Percentiles rank a stretch among this genome's conserved stretches.
phyloP scores from a whole-genome alignment of 2,329 filamentous ascomycete genomes.

The Grosmannia huntii region DNA sequence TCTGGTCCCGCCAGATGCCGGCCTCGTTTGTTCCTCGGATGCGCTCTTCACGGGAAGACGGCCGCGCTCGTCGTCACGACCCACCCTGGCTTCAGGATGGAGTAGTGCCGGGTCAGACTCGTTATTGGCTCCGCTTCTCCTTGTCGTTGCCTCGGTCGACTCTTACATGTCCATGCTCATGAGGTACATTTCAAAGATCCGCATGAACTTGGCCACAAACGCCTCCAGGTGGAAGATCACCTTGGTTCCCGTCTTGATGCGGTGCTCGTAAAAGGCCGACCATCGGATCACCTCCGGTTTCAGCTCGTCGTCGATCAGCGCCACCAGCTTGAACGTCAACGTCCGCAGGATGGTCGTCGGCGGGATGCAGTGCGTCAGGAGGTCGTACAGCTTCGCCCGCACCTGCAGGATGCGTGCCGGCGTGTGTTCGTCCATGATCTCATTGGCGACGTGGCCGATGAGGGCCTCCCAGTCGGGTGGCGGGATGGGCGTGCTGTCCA shows the following conservation, averaged over 20 bases:
- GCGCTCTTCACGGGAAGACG: neutral
- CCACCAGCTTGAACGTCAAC: conserved; percentile 83
- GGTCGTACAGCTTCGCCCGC: conserved; percentile 87
- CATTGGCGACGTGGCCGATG: conserved; percentile 76
- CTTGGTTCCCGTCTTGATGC: conserved; percentile 83
- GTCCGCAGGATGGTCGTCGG: conserved; percentile 90
- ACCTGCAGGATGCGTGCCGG: conserved; percentile 79
- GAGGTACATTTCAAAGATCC: conserved; percentile 78
- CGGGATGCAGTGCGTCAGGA: conserved; percentile 94
- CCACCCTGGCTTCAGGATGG: neutral
- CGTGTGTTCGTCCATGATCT: conserved; percentile 89
- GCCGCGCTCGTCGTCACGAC: neutral
- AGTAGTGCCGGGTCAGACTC: neutral
- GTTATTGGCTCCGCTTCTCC: neutral
- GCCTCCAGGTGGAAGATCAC: conserved; percentile 97
- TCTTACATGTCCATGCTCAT: conserved; percentile 72
- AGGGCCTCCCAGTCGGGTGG: conserved; percentile 95
- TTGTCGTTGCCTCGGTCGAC: neutral
- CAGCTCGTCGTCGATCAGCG: conserved; percentile 73
- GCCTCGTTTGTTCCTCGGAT: neutral
- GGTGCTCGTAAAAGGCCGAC: conserved; percentile 95
- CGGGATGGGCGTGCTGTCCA: conserved; percentile 76
- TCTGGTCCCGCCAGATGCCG: neutral
- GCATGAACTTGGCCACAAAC: conserved; percentile 98
- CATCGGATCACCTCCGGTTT: conserved; percentile 91